Evolutionary conservation across 2,329 filamentous ascomycete species (phyloP), one percentile per base, ranked within the genome.

Genomic region (Albifimbria verrucaria): DNA sequence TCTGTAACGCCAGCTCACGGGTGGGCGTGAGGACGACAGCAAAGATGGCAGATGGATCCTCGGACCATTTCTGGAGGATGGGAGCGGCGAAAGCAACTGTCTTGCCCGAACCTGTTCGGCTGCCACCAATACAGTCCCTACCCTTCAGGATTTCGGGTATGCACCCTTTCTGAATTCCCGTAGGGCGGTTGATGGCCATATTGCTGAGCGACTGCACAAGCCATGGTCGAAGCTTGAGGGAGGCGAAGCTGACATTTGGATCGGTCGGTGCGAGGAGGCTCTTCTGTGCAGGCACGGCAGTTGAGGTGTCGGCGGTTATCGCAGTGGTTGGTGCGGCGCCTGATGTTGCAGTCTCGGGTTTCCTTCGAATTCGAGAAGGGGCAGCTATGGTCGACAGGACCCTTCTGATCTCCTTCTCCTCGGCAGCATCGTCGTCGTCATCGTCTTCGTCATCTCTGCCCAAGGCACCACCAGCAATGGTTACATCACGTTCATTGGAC

Each of bases 61-160:
- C 83, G 2, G 93, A 86, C 92, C 92, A 97, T 70, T 88, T 88
- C 68, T 97, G 93, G 57, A 99, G 76, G 55, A 99, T 96, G 1
- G 94, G 94, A 10, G 92, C 91, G 1, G 93, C 90, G 71, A 99
- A 99, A 1, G 94, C 92, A 43, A 97, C 87, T 3, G 94, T 99
- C 76, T 99, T 99, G 73, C 94, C 94, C 12, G 93, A 97, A 77
- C 94, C 94, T 0, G 94, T 99, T 57, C 92, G 82, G 66, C 90
- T 96, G 36, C 92, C 92, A 66, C 94, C 94, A 62, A 99, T 97
- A 67, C 92, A 97, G 72, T 99, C 92, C 62, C 89, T 82, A 6
- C 94, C 94, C 62, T 90, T 87, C 28, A 99, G 71, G 55, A 97
- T 97, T 68, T 94, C 89, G 1, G 93, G 92, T 64, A 99, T 97